Evolutionary conservation across 164 flowering plant species (phyloP).

Genomic region (Vitis rupestris): DNA sequence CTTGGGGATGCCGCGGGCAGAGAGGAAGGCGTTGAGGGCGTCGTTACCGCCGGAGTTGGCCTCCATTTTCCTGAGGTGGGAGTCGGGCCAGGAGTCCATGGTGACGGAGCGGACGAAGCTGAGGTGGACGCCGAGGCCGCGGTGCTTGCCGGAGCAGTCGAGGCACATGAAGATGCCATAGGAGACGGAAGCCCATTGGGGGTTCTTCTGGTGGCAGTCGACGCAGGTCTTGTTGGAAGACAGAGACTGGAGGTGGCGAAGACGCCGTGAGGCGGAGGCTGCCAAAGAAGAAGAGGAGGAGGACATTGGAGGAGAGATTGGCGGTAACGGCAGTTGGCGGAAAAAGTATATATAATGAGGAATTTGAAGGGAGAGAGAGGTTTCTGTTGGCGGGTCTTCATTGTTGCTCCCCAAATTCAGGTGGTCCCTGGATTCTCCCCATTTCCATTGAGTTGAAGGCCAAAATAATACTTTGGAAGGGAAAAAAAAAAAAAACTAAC

Average conservation of each 20-base stretch:
- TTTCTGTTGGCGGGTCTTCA: too few species aligned
- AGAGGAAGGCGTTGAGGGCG: conserved; percentile 57
- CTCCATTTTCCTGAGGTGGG: conserved; percentile 95
- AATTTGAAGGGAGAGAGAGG: too few species aligned
- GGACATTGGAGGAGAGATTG: too few species aligned
- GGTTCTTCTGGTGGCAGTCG: conserved; percentile 92
- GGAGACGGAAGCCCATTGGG: conserved; percentile 99
- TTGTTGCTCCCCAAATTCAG: too few species aligned
- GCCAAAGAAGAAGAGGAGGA: too few species aligned
- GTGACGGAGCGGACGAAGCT: conserved; percentile 97
- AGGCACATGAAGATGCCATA: conserved; percentile 99
- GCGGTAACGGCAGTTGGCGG: too few species aligned
- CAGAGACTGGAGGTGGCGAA: conserved; percentile 84
- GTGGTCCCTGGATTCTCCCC: too few species aligned
- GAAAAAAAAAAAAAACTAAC: too few species aligned
- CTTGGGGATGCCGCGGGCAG: conserved; percentile 63
- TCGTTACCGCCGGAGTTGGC: conserved; percentile 73
- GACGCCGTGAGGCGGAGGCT: conserved; percentile 30
- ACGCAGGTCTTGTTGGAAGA: conserved; percentile 85
- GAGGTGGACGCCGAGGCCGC: conserved; percentile 97
- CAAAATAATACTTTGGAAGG: too few species aligned
- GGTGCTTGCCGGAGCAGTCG: conserved; percentile 98
- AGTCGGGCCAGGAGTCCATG: conserved; percentile 99
- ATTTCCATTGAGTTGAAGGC: too few species aligned
- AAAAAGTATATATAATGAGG: too few species aligned